Base-by-base conservation (phyloP, 129 eudicot genomes). In the Dittrichia graveolens region DNA sequence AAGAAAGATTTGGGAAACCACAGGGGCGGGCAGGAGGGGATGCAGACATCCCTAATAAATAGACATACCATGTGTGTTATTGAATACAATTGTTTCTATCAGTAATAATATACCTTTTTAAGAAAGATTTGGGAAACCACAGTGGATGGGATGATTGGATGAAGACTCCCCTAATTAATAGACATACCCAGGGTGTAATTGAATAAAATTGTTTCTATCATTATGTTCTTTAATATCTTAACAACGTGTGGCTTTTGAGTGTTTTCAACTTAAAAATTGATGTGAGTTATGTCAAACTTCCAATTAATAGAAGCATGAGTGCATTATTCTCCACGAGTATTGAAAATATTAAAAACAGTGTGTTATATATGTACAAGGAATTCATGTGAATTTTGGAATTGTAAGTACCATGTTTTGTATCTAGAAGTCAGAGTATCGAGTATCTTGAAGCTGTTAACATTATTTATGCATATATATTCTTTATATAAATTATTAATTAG, bases 181-280 rank as follows among this genome's bases (percentile, higher is more conserved):
- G 18, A 7, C 34, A 7, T 5, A 10, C 24, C 15, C 43, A 59
- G 24, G 10, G 8, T 4, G 4, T 11, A 34, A 59, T 6, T 10
- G 10, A 59, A 11, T 59, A 15, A n/a, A n/a, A 37, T 15, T 34
- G 59, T 53, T 16, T 59, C 49, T n/a, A 16, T 38, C 12, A 54
- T 2, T 55, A 53, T 38, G 24, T 53, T 16, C 35, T 39, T 69
- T 14, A 2, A 68, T 16, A 38, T 50, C 19, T 18, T 7, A 44
- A 35, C 24, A 34, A 15, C 3, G 15, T n/a, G 14, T 16, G 35
- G 16, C 62, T 69, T 52, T 40, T 37, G 14, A 48, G 71, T 46
- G 73, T 14, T 37, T 68, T 34, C 73, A 67, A 37, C 61, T 48
- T 68, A 15, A 41, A 41, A 62, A 14, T 62, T 62, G 49, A 62